Base-by-base conservation (phyloP, 2,329 filamentous ascomycete genomes). In the Falciphora oryzae region DNA sequence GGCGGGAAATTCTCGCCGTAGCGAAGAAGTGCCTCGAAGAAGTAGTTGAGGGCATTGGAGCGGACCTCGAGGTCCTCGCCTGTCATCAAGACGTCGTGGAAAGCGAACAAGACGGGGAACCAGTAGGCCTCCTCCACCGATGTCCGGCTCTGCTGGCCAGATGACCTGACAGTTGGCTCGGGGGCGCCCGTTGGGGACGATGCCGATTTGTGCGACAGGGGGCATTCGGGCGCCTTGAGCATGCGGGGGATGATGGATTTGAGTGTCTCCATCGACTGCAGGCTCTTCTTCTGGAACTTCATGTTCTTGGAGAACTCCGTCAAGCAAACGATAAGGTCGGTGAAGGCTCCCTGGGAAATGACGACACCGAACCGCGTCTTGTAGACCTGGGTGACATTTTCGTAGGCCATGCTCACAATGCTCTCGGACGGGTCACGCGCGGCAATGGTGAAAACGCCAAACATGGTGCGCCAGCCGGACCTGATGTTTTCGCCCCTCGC, bases 291-390 rank as follows among this genome's bases (percentile, higher is more conserved):
- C 76, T 99, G 95, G 79, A 99, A 99, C 72, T 89, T 93, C 76
- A 93, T 89, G 75, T 99, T 99, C 82, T 99, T 99, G 25, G 94
- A 97, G 75, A 99, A 99, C 75, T 98, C 93, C 0, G 96, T 99
- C 67, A 99, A 79, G 73, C 95, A 99, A 63, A 99, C 92, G 66
- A 99, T 90, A 32, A 99, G 81, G 74, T 99, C 96, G 0, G 95
- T 93, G 73, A 99, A 99, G 3, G 95, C 94, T 29, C 93, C 95
- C 75, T 99, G 96, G 0, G 92, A 92, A 66, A 99, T 95, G 65
- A 99, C 93, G 8, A 98, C 90, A 1, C 94, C 93, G 69, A 99
- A 99, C 38, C 95, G 89, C 31, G 92, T 93, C 75, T 92, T 96
- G 81, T 98, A 99, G 27, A 99, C 92, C 68, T 96, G 92, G 32